Conservation (phyloP, 495 filamentous ascomycete genomes). For the Hypoxylon fuscum region DNA sequence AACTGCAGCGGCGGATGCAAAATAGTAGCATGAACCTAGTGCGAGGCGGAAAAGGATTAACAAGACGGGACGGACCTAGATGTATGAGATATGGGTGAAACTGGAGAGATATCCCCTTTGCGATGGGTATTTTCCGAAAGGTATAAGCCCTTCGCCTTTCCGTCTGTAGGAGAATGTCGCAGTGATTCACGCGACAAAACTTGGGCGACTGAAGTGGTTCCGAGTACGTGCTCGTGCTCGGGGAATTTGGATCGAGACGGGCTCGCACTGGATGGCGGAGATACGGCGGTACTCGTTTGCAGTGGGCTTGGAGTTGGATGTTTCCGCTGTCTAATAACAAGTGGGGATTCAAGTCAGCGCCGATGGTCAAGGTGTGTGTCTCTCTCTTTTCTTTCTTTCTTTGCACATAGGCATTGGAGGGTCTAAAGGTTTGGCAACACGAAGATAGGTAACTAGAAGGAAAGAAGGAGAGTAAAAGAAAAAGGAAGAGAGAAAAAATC, state of each 20-base stretch:
- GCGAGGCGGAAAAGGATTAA: not conserved
- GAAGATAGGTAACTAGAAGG: too few species aligned
- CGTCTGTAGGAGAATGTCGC: constrained; percentile 35
- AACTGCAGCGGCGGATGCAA: constrained; percentile 5
- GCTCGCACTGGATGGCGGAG: constrained; percentile 54
- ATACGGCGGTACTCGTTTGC: constrained; percentile 49
- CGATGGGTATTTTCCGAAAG: constrained; percentile 1
- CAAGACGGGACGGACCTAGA: constrained; percentile 24
- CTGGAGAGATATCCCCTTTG: constrained; percentile 22
- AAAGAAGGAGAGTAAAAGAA: constrained; percentile 8
- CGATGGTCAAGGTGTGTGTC: constrained; percentile 4
- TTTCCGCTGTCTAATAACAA: constrained; percentile 51
- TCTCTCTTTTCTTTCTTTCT: too few species aligned
- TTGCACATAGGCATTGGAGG: too few species aligned
- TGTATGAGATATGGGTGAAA: constrained; percentile 21
- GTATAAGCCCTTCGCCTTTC: constrained; percentile 3
- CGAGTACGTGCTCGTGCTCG: constrained; percentile 36
- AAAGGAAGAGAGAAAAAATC: constrained; percentile 12
- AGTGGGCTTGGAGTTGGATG: constrained; percentile 54
- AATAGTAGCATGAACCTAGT: not conserved
- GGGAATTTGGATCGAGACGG: constrained; percentile 50
- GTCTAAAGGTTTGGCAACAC: too few species aligned
- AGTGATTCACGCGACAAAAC: constrained; percentile 44
- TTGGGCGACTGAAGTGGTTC: constrained; percentile 26
- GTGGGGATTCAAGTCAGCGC: constrained; percentile 51